phyloP scores from a whole-genome alignment of 2,329 filamentous ascomycete genomes.

The Colletotrichum sp. region DNA sequence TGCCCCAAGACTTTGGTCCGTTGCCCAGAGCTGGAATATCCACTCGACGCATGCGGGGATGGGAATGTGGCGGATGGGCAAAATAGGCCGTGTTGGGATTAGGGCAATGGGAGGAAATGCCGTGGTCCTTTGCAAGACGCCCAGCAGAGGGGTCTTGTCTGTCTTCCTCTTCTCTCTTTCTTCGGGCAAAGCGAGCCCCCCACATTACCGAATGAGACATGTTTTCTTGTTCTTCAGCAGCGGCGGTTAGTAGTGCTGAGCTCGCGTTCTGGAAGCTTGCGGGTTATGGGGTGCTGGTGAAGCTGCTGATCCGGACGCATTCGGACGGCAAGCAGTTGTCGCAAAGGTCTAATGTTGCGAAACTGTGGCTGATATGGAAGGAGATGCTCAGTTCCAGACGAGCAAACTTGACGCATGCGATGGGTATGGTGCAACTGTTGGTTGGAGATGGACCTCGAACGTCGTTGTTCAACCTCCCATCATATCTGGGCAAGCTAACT shows the following conservation, averaged over 20 bases:
- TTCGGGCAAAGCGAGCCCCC: not conserved
- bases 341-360: not conserved
- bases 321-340: not conserved
- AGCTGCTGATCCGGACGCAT: constrained; percentile 3
- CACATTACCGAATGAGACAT: not conserved
- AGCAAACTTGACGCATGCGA: not conserved
- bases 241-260: not conserved
- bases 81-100: not conserved
- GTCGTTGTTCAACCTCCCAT: not conserved
- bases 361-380: not conserved
- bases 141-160: not conserved
- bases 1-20: not conserved
- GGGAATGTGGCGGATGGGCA: not conserved
- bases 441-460: not conserved
- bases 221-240: not conserved
- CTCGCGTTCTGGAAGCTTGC: constrained; percentile 1
- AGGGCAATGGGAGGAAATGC: not conserved
- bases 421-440: not conserved
- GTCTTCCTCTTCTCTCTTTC: not conserved
- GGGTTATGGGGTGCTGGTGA: not conserved
- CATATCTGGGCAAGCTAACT: not conserved
- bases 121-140: not conserved
- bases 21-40: not conserved
- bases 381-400: not conserved
- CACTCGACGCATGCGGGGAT: not conserved